Conservation (phyloP, 257 asterid genomes). For the Solanum medicagineum region DNA sequence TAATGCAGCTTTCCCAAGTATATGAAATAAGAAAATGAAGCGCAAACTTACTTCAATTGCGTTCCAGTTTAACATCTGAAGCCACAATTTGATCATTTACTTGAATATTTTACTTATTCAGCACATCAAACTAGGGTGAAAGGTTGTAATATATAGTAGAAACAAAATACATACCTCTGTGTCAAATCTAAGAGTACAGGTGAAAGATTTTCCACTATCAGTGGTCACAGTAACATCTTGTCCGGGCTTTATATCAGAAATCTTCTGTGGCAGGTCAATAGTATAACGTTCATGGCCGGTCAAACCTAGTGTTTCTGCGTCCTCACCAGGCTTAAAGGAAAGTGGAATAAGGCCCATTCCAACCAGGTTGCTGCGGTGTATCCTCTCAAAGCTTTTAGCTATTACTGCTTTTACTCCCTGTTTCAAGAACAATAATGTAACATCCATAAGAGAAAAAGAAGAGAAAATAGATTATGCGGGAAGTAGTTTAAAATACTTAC, state of each 20-base stretch:
- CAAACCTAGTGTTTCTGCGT: conserved; percentile 66
- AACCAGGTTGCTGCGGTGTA: conserved; percentile 88
- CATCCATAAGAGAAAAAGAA: background rate
- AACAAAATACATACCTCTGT: conserved; percentile 47
- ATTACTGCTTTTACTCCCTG: conserved; percentile 98
- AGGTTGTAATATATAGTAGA: background rate
- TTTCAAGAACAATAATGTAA: background rate
- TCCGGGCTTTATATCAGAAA: conserved; percentile 62
- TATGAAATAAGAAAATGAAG: background rate
- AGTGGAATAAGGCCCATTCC: conserved; percentile 96
- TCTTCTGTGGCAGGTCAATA: conserved; percentile 59
- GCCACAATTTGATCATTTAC: background rate
- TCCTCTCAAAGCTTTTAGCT: conserved; percentile 88
- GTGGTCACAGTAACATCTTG: conserved; percentile 73
- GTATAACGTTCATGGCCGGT: conserved; percentile 80
- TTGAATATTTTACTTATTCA: background rate
- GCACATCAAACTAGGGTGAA: background rate
- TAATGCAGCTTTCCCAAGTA: background rate
- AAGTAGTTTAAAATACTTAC: conserved; percentile 13
- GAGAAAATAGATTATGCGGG: background rate
- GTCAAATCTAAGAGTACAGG: conserved; percentile 67
- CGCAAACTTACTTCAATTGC: background rate
- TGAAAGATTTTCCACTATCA: conserved; percentile 59
- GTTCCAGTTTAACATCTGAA: background rate
- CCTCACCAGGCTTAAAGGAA: conserved; percentile 82